These are phyloP conservation scores for Chenopodium formosanum DNA, from an alignment of 148 eudicot genomes.

Conservation along the genomic window DNA sequence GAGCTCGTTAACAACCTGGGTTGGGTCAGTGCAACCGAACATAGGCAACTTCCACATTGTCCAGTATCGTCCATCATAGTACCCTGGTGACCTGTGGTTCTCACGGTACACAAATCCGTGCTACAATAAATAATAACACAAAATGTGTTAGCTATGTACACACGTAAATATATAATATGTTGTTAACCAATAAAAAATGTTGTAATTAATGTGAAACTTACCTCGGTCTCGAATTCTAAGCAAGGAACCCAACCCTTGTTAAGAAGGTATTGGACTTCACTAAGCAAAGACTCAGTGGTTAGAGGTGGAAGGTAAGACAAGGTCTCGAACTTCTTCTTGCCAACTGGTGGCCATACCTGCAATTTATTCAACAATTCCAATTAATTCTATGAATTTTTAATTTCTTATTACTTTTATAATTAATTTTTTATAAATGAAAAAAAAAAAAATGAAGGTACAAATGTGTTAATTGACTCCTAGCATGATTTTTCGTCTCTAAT, in stretches of 20 bases:
- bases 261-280: constrained; percentile 36
- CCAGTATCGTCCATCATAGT: constrained; percentile 90
- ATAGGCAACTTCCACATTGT: constrained; percentile 93
- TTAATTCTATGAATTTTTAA: too few species aligned
- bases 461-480: too few species aligned
- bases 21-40: constrained; percentile 65
- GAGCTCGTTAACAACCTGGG: constrained; percentile 51
- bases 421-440: too few species aligned
- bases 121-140: constrained; percentile 17
- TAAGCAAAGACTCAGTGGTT: constrained; percentile 9
- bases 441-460: too few species aligned
- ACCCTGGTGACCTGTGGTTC: constrained; percentile 59
- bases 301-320: constrained; percentile 40
- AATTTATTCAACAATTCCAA: background rate
- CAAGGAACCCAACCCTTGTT: constrained; percentile 66
- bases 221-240: constrained; percentile 54
- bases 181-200: too few species aligned
- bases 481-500: too few species aligned
- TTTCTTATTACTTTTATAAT: too few species aligned
- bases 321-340: constrained; percentile 39
- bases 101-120: constrained; percentile 56
- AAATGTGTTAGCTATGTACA: background rate
- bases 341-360: constrained; percentile 53
- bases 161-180: too few species aligned
- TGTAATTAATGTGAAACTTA: background rate